Base-by-base conservation (phyloP, 1,139 yeast species). In the Barnettozyma hawaiiensis region DNA sequence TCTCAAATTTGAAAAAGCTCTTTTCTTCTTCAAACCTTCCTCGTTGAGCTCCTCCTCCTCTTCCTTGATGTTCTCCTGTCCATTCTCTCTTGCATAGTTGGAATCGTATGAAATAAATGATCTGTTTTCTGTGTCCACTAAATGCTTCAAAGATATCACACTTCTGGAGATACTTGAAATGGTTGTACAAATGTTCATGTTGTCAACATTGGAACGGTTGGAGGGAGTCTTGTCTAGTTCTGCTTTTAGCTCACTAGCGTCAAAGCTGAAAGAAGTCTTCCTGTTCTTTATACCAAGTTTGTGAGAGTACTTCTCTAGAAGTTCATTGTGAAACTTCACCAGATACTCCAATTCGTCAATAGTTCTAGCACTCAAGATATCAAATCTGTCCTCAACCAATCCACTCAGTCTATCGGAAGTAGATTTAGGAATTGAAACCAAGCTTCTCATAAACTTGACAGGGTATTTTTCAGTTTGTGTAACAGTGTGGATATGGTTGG, bases 311-410 rank as follows among this genome's bases (percentile, higher is more conserved):
- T 59, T 56, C 18, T 50, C 49, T 23, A 63, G 32, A 8, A 66
- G 47, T 19, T 61, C 59, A 44, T 63, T 64, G 45, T 65, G 67
- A 43, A 64, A 56, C 11, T 62, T 53, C 2, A 64, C 52, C 24
- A 68, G 47, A 42, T 58, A 64, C 45, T 71, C 74, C 18, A 85
- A 75, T 59, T 87, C 95, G 52, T 83, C 86, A 33, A 85, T 73
- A 2, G 86, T 82, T 51, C 94, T 68, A 3, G 94, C 92, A 59
- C 94, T 81, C 45, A 87, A 65, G 12, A 85, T 68, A 62, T 87
- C 97, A 42, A 82, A 73, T 50, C 81, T 72, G 3, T 69, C 69
- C 6, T 71, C 70, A 3, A 57, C 57, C 15, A 68, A 60, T 18
- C 57, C 57, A 20, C 53, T 51, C 9, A 58, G 41, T 7, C 52